Evolutionary conservation across 805 yeast species (phyloP), one percentile per base, ranked within the genome.

Genomic region (Barnettozyma vustinii): DNA sequence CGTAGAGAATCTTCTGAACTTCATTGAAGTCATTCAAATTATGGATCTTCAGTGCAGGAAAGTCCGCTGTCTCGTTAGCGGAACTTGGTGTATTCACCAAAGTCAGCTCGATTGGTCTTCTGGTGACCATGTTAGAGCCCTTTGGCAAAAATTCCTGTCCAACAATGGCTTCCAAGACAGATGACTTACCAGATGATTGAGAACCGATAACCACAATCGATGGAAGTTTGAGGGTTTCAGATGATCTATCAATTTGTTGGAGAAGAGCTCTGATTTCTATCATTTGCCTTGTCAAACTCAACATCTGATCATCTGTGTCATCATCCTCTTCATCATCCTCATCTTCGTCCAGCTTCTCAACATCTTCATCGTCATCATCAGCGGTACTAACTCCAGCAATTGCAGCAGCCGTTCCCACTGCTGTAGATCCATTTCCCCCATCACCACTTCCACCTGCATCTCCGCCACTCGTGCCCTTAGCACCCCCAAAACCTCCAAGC

Each of bases 141-240:
- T 94, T 94, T 33, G 99, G 99, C 50, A 94, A 71, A 57, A 94
- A 94, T 64, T 94, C 97, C 58, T 87, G 96, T n/a, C 99, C 99
- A 5, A 94, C 99, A 50, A 94, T 87, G 7, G 97, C 80, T 65
- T 94, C 99, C 43, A 94, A 74, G 1, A 94, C 99, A 1, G 98
- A 92, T 0, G 97, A 89, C 66, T 94, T 94, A 41, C 99, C 99
- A 40, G 96, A 87, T 8, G 96, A 87, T 70, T 94, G 99, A 1
- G 98, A 92, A 0, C 99, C 99, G 53, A 94, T 80, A 2, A 94
- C 99, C 27, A 94, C 98, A 58, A 94, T 94, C 0, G 97, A 86
- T 2, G 99, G 99, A 39, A 94, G 72, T 56, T 83, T 87, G 44
- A 94, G 72, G 12, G 88, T 79, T 35, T 88, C 89, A 6, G 84